Percentiles rank a stretch among this genome's conserved stretches.
phyloP scores from a whole-genome alignment of 306 rosid species.

The Cucumis cinereus region DNA sequence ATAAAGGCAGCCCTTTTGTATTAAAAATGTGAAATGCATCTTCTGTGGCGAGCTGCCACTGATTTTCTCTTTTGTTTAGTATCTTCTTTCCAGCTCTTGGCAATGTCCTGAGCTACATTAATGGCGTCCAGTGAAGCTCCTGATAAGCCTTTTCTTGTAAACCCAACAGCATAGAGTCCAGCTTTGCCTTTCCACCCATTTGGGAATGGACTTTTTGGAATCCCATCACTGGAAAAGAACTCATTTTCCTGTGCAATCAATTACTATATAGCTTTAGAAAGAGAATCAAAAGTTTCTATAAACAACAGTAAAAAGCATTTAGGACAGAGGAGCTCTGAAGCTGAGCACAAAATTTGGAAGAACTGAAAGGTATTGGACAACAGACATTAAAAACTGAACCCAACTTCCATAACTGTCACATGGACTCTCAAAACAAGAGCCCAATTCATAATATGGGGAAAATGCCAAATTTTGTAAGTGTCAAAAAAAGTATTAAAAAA shows the following conservation, averaged over 20 bases:
- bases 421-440: slow-evolving; percentile 21
- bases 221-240: slow-evolving; percentile 62
- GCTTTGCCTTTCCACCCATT: slow-evolving; percentile 87
- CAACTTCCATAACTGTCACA: slow-evolving; percentile 35
- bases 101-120: slow-evolving; percentile 76
- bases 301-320: neutral
- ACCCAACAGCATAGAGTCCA: slow-evolving; percentile 88
- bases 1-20: neutral
- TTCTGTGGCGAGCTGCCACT: slow-evolving; percentile 54
- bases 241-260: slow-evolving; percentile 52
- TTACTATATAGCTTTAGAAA: neutral
- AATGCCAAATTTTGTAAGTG: neutral
- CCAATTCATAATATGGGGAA: neutral
- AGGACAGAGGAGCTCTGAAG: neutral
- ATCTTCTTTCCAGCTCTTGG: slow-evolving; percentile 80
- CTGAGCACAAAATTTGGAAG: neutral
- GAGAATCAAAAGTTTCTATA: neutral
- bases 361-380: neutral
- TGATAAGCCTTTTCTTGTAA: slow-evolving; percentile 76
- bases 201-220: slow-evolving; percentile 67
- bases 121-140: slow-evolving; percentile 86
- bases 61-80: slow-evolving; percentile 50
- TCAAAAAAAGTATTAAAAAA: neutral
- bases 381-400: neutral
- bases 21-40: slow-evolving; percentile 55